Conservation (phyloP, 345 rosid genomes). For the Psidium friedrichsthalianum region DNA sequence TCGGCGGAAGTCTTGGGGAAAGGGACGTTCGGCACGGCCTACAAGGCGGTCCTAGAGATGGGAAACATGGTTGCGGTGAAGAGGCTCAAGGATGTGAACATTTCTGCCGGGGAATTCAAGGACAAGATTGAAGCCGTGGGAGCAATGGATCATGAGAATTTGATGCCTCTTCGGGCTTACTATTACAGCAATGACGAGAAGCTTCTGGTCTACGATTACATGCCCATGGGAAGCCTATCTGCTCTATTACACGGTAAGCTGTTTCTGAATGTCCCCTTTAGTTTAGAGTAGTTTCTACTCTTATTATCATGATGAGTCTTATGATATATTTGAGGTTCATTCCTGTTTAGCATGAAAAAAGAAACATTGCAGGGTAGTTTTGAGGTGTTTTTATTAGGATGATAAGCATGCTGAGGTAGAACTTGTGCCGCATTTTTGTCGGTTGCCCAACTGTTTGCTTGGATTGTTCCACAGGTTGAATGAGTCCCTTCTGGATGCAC, state of each 20-base stretch:
- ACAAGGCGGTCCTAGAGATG: slow-evolving; percentile 76
- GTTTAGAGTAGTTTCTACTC: neutral
- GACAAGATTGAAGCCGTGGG: slow-evolving; percentile 87
- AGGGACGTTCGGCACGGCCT: slow-evolving; percentile 77
- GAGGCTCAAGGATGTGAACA: slow-evolving; percentile 82
- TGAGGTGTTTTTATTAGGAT: neutral
- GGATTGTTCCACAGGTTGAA: neutral
- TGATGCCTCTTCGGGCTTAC: slow-evolving; percentile 84
- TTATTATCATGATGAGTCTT: neutral
- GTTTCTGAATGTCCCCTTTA: neutral
- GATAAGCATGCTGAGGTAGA: neutral
- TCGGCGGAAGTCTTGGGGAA: slow-evolving; percentile 95
- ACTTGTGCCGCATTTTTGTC: neutral
- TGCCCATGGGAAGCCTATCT: slow-evolving; percentile 98
- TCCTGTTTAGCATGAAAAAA: neutral
- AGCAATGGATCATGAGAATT: slow-evolving; percentile 75
- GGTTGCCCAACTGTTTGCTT: neutral
- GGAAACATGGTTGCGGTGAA: slow-evolving; percentile 79
- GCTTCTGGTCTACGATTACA: slow-evolving; percentile 89
- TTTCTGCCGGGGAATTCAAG: slow-evolving; percentile 59
- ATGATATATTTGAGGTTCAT: neutral
- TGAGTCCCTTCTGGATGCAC: neutral
- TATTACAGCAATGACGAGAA: slow-evolving; percentile 91
- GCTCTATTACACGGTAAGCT: slow-evolving; percentile 82
- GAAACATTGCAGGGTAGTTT: neutral